A percentile compares a stretch with the other conserved stretches of the same genome.
Evolutionary conservation across 306 rosid genomes (phyloP).

Genomic region (Hippophae rhamnoides): DNA sequence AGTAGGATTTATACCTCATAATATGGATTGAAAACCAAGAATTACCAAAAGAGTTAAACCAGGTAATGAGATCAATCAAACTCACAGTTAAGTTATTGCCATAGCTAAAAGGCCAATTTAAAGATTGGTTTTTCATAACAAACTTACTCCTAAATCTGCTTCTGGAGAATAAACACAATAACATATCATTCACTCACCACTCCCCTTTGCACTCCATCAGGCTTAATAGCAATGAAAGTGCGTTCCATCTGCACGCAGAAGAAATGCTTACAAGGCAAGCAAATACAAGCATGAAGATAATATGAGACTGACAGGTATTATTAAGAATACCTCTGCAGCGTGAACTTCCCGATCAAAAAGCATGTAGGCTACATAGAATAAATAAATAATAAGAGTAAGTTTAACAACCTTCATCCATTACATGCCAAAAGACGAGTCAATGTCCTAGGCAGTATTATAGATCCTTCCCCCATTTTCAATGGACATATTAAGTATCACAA

Average conservation of each 20-base stretch:
- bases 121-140: no score
- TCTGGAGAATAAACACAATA: neutral
- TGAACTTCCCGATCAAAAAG: slow-evolving; percentile 87
- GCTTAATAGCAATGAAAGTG: slow-evolving; percentile 94
- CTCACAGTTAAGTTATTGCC: no score
- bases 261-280: slow-evolving; percentile 6
- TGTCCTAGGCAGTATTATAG: no score
- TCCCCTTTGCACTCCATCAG: slow-evolving; percentile 94
- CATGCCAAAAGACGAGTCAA: no score
- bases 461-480: no score
- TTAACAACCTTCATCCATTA: no score
- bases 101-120: no score
- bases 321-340: slow-evolving; percentile 73
- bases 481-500: no score
- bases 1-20: neutral
- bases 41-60: no score
- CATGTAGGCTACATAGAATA: slow-evolving; percentile 51
- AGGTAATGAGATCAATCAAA: no score
- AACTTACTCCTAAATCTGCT: neutral
- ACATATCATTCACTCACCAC: slow-evolving; percentile 37
- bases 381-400: neutral
- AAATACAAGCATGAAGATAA: slow-evolving; percentile 8
- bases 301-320: slow-evolving; percentile 1
- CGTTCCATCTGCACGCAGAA: slow-evolving; percentile 53
- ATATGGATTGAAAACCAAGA: neutral